Evolutionary conservation across 2,329 filamentous ascomycete genomes (phyloP).

Genomic region (Kalmusia sp.): DNA sequence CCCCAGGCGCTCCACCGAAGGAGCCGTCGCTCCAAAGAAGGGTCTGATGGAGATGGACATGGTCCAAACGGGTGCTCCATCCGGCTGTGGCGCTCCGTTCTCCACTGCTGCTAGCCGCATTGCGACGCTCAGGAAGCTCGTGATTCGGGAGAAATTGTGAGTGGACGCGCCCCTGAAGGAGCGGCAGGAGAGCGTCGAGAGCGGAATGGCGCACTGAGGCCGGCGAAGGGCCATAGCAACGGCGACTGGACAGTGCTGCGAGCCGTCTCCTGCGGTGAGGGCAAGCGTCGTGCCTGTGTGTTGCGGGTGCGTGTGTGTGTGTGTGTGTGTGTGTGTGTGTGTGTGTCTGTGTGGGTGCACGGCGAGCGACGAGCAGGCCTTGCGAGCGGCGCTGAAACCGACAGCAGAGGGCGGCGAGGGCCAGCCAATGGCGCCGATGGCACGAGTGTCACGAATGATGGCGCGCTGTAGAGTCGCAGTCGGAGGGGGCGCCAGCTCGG

Average conservation of each 20-base stretch:
- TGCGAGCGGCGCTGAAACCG: neutral
- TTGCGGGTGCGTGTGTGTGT: neutral
- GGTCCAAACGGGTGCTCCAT: neutral
- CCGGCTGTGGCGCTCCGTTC: conserved; percentile 7
- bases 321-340: neutral
- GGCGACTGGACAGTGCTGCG: neutral
- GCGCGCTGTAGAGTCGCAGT: neutral
- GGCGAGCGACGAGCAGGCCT: neutral
- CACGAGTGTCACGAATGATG: too few species aligned
- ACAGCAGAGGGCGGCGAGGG: neutral
- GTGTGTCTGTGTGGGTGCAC: neutral
- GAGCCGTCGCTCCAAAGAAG: too few species aligned
- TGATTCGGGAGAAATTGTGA: conserved; percentile 11
- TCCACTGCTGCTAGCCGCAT: conserved; percentile 5
- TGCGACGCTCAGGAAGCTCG: neutral
- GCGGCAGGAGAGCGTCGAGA: neutral
- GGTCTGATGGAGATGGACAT: neutral
- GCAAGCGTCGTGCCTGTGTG: too few species aligned
- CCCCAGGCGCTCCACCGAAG: too few species aligned
- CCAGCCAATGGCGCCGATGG: neutral
- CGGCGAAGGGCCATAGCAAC: too few species aligned
- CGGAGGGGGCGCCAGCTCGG: neutral
- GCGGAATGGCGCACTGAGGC: neutral
- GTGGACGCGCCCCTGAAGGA: conserved; percentile 9
- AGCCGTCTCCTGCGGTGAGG: conserved; percentile 7